phyloP scores from a whole-genome alignment of 2,329 filamentous ascomycete genomes.

The Davidsoniella neocaledoniae region DNA sequence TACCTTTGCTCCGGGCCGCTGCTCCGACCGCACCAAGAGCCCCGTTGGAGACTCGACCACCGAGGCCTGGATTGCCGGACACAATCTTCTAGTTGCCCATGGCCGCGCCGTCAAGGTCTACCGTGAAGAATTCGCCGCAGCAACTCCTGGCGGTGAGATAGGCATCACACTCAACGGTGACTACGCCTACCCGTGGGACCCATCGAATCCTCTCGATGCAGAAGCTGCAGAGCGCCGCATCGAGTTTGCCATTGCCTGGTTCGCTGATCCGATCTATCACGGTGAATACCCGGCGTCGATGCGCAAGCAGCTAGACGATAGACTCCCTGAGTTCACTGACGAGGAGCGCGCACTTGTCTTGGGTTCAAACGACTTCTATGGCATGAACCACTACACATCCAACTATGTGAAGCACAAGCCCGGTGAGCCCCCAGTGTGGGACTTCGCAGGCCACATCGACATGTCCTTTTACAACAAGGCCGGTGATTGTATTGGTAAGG shows the following conservation, averaged over 20 bases:
- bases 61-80: conserved; percentile 71
- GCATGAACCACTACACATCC: conserved; percentile 87
- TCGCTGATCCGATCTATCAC: conserved; percentile 73
- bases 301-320: conserved; percentile 61
- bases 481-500: conserved; percentile 58
- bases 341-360: conserved; percentile 59
- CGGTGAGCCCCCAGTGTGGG: conserved; percentile 41
- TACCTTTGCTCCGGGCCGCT: conserved; percentile 66
- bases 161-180: conserved; percentile 82
- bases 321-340: conserved; percentile 56
- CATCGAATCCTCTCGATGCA: conserved; percentile 55
- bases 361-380: conserved; percentile 86
- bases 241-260: conserved; percentile 79
- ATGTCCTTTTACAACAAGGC: conserved; percentile 52
- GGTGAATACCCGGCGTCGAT: conserved; percentile 74
- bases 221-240: conserved; percentile 66
- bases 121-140: conserved; percentile 59
- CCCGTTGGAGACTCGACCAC: conserved; percentile 54
- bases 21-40: conserved; percentile 56
- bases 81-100: conserved; percentile 66
- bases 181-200: conserved; percentile 68
- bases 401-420: conserved; percentile 68
- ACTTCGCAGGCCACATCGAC: conserved; percentile 63
- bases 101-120: conserved; percentile 68
- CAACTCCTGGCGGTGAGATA: conserved; percentile 55